phyloP scores from a whole-genome alignment of 495 filamentous ascomycete genomes.

The Aspergillus olivimuriae region DNA sequence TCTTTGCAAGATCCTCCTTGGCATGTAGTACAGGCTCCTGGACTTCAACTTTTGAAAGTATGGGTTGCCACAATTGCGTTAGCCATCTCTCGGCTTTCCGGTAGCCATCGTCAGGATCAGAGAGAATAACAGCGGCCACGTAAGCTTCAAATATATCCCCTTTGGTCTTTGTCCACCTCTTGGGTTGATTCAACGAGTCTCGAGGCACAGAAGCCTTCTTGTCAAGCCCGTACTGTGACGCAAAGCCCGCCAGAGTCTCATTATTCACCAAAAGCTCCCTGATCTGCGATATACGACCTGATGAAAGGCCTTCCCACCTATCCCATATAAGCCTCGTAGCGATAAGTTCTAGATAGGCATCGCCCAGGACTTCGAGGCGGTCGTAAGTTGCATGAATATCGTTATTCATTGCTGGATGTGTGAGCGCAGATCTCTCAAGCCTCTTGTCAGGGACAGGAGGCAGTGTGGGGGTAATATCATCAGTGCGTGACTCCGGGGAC shows the following conservation, averaged over 20 bases:
- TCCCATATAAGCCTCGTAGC: constrained; percentile 58
- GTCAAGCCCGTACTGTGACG: constrained; percentile 61
- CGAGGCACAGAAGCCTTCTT: constrained; percentile 48
- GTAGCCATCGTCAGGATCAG: constrained; percentile 54
- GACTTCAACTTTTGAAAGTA: constrained; percentile 25
- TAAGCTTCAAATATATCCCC: constrained; percentile 90
- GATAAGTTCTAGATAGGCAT: constrained; percentile 66
- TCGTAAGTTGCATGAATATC: constrained; percentile 48
- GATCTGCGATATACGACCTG: constrained; percentile 57
- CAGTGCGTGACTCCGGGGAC: too few relatives aligned
- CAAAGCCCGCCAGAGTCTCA: constrained; percentile 60
- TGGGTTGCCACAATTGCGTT: constrained; percentile 58
- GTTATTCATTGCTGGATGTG: constrained; percentile 48
- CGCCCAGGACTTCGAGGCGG: constrained; percentile 68
- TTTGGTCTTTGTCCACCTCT: constrained; percentile 59
- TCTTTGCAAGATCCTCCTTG: constrained; percentile 50
- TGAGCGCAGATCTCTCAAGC: constrained; percentile 60
- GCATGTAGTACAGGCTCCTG: constrained; percentile 34
- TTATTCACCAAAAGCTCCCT: constrained; percentile 73
- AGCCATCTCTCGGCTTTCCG: constrained; percentile 59
- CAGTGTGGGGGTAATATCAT: constrained; percentile 52
- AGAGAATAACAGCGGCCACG: constrained; percentile 68
- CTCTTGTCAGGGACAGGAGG: constrained; percentile 51
- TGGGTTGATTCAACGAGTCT: constrained; percentile 29
- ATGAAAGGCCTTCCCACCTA: constrained; percentile 50